Percentiles rank a stretch among this genome's conserved stretches.
phyloP scores from a whole-genome alignment of 2,329 filamentous ascomycete species.

The Colletotrichum echinochloae region DNA sequence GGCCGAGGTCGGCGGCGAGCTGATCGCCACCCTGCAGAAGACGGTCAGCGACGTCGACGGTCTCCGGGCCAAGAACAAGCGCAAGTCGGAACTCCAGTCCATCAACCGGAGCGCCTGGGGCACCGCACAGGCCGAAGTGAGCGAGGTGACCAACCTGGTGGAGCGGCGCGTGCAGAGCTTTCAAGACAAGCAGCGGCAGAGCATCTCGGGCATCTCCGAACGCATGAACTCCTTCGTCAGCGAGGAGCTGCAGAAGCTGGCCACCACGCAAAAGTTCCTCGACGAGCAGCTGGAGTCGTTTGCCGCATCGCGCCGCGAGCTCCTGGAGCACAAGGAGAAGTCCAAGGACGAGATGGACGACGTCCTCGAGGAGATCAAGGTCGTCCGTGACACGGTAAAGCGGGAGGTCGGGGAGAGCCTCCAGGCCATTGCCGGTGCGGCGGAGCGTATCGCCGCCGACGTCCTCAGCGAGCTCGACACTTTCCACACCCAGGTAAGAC shows the following conservation, averaged over 20 bases:
- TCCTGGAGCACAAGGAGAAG: conserved; percentile 74
- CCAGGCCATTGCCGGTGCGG: conserved; percentile 83
- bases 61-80: conserved; percentile 86
- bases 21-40: conserved; percentile 81
- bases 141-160: conserved; percentile 80
- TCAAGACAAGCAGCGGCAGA: conserved; percentile 75
- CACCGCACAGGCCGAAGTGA: conserved; percentile 79
- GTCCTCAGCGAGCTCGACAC: conserved; percentile 85
- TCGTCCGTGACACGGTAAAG: conserved; percentile 90
- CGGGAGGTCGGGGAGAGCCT: conserved; percentile 85
- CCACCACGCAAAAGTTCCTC: conserved; percentile 76
- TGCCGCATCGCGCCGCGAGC: conserved; percentile 73
- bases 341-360: conserved; percentile 89
- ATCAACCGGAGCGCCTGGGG: conserved; percentile 85
- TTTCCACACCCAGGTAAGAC: conserved; percentile 77
- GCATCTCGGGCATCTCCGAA: conserved; percentile 75
- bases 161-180: conserved; percentile 81
- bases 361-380: conserved; percentile 92
- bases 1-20: conserved; percentile 76
- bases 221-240: conserved; percentile 83
- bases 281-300: conserved; percentile 77
- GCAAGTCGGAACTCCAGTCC: conserved; percentile 85
- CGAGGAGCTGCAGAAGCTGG: conserved; percentile 78
- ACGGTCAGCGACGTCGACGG: conserved; percentile 85
- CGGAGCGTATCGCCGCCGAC: conserved; percentile 89